phyloP scores from a whole-genome alignment of 2,329 filamentous ascomycete genomes.

The Arthrobotrys entomopaga region DNA sequence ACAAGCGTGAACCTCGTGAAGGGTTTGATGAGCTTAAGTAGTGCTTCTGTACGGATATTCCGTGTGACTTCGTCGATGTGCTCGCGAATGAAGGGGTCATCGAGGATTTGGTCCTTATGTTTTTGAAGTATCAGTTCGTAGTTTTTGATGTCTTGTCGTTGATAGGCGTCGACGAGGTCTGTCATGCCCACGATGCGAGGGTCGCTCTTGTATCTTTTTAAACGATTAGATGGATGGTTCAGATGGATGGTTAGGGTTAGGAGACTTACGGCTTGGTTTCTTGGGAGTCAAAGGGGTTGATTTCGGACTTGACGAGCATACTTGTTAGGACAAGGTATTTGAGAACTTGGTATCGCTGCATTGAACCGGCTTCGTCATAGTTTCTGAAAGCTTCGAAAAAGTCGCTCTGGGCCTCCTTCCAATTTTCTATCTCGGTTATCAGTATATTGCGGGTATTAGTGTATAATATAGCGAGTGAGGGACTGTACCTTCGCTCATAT shows the following conservation, averaged over 20 bases:
- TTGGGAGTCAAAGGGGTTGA: slow-evolving; percentile 98
- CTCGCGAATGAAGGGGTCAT: slow-evolving; percentile 95
- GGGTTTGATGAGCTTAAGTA: slow-evolving; percentile 90
- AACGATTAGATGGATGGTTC: slow-evolving; percentile 3
- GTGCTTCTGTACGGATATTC: slow-evolving; percentile 96
- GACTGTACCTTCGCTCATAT: slow-evolving; percentile 82
- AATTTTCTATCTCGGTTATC: slow-evolving; percentile 74
- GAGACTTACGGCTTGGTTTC: slow-evolving; percentile 81
- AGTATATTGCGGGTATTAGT: too few species aligned
- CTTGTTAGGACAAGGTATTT: slow-evolving; percentile 96
- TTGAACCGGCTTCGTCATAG: slow-evolving; percentile 96
- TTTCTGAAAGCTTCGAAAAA: slow-evolving; percentile 99
- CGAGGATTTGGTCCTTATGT: slow-evolving; percentile 82
- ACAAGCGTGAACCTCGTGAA: slow-evolving; percentile 90
- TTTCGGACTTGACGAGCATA: slow-evolving; percentile 98
- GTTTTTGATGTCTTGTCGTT: slow-evolving; percentile 89
- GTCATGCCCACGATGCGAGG: slow-evolving; percentile 97
- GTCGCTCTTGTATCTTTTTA: slow-evolving; percentile 80
- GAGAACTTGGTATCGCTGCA: slow-evolving; percentile 95
- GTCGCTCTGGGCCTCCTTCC: slow-evolving; percentile 95
- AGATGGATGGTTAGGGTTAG: not conserved
- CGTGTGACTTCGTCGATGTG: slow-evolving; percentile 99
- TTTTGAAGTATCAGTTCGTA: slow-evolving; percentile 89
- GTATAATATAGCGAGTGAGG: slow-evolving; percentile 43
- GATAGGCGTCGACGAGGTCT: slow-evolving; percentile 93